Conservation (phyloP, 331 rosid species). For the Spiraea crenata region DNA sequence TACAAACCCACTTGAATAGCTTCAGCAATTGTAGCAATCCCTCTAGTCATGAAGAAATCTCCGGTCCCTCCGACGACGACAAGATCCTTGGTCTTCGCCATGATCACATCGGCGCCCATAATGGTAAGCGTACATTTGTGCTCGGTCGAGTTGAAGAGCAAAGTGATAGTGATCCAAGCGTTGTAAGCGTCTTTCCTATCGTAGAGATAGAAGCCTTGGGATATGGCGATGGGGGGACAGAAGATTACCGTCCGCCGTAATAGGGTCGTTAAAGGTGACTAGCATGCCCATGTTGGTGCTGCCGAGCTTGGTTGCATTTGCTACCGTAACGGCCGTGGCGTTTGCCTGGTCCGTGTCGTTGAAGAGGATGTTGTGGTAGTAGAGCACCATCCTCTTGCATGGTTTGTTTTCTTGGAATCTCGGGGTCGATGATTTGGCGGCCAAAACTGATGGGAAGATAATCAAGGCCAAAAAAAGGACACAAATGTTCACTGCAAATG, state of each 20-base stretch:
- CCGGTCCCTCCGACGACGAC: conserved; percentile 45
- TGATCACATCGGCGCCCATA: conserved; percentile 36
- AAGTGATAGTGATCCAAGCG: conserved; percentile 38
- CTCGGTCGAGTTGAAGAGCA: conserved; percentile 36
- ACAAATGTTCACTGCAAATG: background rate
- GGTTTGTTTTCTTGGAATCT: conserved; percentile 23
- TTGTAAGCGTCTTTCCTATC: conserved; percentile 30
- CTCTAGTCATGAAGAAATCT: conserved; percentile 44
- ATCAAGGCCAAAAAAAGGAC: conserved; percentile 11
- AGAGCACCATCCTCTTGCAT: conserved; percentile 37
- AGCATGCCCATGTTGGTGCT: conserved; percentile 24
- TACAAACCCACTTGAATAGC: background rate
- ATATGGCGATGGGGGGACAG: conserved; percentile 23
- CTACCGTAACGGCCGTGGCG: conserved; percentile 19
- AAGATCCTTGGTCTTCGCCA: conserved; percentile 33
- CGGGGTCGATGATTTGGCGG: background rate
- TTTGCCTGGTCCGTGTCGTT: conserved; percentile 18
- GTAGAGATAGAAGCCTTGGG: conserved; percentile 47
- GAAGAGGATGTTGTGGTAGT: conserved; percentile 39
- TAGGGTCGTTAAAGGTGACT: conserved; percentile 34
- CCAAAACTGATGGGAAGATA: conserved; percentile 12
- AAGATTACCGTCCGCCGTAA: conserved; percentile 25
- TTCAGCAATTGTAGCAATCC: conserved; percentile 41
- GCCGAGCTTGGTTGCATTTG: conserved; percentile 24
- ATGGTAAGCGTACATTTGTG: conserved; percentile 32